Evolutionary conservation across 2,329 filamentous ascomycete species (phyloP).

Genomic region (Grosmannia huntii): DNA sequence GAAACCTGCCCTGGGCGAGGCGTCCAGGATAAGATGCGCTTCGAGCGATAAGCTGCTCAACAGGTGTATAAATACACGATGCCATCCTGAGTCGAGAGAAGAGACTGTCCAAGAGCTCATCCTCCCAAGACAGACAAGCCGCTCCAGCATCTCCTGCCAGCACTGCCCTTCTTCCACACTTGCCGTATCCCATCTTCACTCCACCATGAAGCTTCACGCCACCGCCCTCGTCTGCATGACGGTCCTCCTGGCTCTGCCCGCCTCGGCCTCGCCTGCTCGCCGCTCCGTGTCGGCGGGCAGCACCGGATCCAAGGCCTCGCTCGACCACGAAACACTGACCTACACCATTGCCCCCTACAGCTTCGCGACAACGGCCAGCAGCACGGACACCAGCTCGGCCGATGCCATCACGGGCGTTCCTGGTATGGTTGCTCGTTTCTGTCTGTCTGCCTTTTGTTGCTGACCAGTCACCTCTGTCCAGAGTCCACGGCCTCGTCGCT

Average conservation of each 20-base stretch:
- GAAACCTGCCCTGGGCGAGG: background rate
- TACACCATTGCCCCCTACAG: background rate
- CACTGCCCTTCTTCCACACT: background rate
- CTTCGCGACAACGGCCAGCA: background rate
- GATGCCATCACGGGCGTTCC: background rate
- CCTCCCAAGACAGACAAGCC: no score
- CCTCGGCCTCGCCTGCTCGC: background rate
- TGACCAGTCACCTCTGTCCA: no score
- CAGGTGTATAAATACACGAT: no score
- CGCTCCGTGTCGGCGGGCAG: background rate
- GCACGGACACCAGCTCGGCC: background rate
- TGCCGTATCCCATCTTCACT: background rate
- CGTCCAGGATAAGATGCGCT: no score
- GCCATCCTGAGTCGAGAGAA: no score
- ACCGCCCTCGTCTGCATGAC: background rate
- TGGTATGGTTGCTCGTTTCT: background rate
- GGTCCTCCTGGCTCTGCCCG: background rate
- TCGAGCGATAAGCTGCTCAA: no score
- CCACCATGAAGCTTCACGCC: background rate
- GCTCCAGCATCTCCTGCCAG: background rate
- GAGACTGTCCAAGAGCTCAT: no score
- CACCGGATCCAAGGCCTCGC: no score
- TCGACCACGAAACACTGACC: background rate
- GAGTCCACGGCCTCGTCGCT: background rate
- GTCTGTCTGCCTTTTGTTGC: background rate